phyloP scores from a whole-genome alignment of 2,329 filamentous ascomycete genomes.

The Exophiala calicioides region DNA sequence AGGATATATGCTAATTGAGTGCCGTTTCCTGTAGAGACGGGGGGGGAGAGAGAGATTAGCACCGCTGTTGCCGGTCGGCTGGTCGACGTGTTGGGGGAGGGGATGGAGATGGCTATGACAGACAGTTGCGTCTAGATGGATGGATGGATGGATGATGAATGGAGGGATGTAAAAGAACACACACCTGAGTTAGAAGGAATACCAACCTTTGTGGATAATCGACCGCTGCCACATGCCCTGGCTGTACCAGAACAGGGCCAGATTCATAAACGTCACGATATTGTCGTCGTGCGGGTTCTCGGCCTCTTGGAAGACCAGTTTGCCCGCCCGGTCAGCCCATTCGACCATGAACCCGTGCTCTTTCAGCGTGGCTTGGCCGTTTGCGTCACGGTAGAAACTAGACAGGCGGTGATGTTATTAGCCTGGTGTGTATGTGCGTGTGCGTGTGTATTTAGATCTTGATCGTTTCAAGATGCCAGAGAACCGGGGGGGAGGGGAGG shows the following conservation, averaged over 20 bases:
- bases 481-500: too few relatives aligned
- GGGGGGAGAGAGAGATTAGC: too few relatives aligned
- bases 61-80: constrained; percentile 62
- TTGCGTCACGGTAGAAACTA: constrained; percentile 17
- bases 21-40: constrained; percentile 2
- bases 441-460: too few relatives aligned
- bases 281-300: constrained; percentile 15
- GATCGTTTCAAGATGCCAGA: too few relatives aligned
- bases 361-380: constrained; percentile 12
- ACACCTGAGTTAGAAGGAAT: too few relatives aligned
- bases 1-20: constrained; percentile 7
- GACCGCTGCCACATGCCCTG: constrained; percentile 22
- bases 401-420: background rate
- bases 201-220: too few relatives aligned
- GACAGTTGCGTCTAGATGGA: too few relatives aligned
- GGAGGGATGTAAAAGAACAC: too few relatives aligned
- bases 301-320: constrained; percentile 12
- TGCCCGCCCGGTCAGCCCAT: constrained; percentile 17
- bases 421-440: background rate
- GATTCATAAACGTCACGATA: constrained; percentile 14
- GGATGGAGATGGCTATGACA: too few relatives aligned
- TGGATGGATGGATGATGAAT: too few relatives aligned
- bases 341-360: constrained; percentile 21
- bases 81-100: constrained; percentile 55
- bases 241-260: constrained; percentile 17